phyloP scores from a whole-genome alignment of 2,329 filamentous ascomycete species.

The Colletotrichum sp. region DNA sequence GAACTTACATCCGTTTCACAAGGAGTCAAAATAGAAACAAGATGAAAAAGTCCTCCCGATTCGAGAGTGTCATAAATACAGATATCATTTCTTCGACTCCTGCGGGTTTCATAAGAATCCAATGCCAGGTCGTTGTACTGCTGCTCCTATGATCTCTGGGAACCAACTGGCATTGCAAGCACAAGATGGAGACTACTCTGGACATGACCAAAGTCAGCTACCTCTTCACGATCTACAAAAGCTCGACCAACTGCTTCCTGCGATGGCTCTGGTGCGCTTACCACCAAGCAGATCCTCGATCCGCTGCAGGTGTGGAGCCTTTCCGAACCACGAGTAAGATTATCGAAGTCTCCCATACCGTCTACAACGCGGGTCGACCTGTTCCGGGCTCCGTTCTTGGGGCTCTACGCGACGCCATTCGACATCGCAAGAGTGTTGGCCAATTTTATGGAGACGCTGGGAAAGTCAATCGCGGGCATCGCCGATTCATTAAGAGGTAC shows the following conservation, averaged over 20 bases:
- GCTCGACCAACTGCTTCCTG: neutral
- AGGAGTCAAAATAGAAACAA: neutral
- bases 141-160: neutral
- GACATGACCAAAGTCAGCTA: neutral
- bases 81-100: neutral
- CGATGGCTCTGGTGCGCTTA: neutral
- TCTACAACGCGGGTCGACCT: rapidly evolving
- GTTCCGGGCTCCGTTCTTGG: neutral
- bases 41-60: neutral
- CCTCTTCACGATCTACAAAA: neutral
- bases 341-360: neutral
- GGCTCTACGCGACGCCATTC: neutral
- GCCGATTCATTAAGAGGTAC: neutral
- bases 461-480: neutral
- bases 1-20: too few species aligned
- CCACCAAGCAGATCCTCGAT: neutral
- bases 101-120: neutral
- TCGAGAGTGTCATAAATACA: neutral
- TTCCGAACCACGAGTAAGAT: rapidly evolving
- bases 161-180: rapidly evolving
- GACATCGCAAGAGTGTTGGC: neutral
- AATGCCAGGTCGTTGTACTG: neutral
- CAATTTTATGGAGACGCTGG: neutral
- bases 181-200: neutral
- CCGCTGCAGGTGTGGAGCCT: neutral